These are phyloP conservation scores for Atalantia buxifolia DNA, from an alignment of 345 rosid species.

Conservation along the genomic window DNA sequence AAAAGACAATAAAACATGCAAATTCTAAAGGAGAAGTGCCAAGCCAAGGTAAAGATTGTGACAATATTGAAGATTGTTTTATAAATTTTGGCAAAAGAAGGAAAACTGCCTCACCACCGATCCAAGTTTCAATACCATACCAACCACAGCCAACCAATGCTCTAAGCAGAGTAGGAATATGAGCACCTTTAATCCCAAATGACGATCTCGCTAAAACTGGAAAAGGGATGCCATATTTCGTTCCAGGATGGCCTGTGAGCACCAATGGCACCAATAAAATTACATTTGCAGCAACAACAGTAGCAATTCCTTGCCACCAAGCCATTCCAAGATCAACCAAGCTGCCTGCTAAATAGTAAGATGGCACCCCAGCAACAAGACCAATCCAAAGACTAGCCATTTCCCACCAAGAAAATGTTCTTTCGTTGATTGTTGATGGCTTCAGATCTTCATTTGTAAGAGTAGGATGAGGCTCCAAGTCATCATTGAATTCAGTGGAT, in stretches of 20 bases:
- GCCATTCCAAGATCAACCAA: slow-evolving; percentile 95
- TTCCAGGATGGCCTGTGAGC: slow-evolving; percentile 89
- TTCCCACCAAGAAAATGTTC: slow-evolving; percentile 71
- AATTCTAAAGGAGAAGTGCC: slow-evolving; percentile 90
- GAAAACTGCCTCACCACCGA: slow-evolving; percentile 93
- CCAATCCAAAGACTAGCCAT: slow-evolving; percentile 98
- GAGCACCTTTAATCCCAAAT: slow-evolving; percentile 83
- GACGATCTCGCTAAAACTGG: slow-evolving; percentile 87
- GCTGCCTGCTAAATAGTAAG: slow-evolving; percentile 87
- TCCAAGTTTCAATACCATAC: slow-evolving; percentile 98
- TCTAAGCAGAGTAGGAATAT: slow-evolving; percentile 76
- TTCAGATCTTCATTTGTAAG: slow-evolving; percentile 88
- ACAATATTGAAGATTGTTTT: slow-evolving; percentile 37
- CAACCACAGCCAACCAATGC: slow-evolving; percentile 96
- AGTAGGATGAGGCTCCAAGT: slow-evolving; percentile 46
- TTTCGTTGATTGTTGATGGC: slow-evolving; percentile 52
- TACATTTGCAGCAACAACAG: slow-evolving; percentile 75
- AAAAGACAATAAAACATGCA: slow-evolving; percentile 71
- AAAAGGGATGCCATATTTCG: slow-evolving; percentile 74
- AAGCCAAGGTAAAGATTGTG: slow-evolving; percentile 60
- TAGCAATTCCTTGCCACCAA: slow-evolving; percentile 98
- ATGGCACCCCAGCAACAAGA: slow-evolving; percentile 90
- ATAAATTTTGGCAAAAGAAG: slow-evolving; percentile 61
- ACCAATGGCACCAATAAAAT: slow-evolving; percentile 64
- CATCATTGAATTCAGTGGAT: slow-evolving; percentile 22